Percentiles rank a stretch among this genome's conserved stretches.
These are phyloP conservation scores for Komagataella phaffii DNA, from an alignment of 805 yeast genomes.

Conservation along the genomic window DNA sequence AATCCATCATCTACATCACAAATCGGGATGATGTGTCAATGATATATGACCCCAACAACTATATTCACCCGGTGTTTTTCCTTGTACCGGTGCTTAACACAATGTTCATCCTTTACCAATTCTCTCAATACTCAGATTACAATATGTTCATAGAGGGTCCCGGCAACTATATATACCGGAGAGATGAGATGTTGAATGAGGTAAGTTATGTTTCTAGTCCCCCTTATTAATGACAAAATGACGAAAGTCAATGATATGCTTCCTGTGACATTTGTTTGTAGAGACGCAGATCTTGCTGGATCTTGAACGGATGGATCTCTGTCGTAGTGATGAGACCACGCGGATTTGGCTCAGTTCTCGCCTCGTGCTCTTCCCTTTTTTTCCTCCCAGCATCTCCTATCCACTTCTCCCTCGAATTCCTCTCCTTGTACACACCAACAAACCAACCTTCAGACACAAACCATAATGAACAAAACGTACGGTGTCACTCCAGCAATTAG, in stretches of 20 bases:
- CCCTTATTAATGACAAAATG: not conserved
- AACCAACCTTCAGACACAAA: not conserved
- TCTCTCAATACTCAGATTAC: not conserved
- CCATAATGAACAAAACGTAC: conserved; percentile 13
- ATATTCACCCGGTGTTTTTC: not conserved
- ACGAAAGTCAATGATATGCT: not conserved
- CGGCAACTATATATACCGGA: not conserved
- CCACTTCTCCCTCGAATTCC: not conserved
- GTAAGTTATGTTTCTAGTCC: not conserved
- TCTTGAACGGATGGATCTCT: not conserved
- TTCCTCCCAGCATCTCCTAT: not conserved
- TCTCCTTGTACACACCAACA: not conserved
- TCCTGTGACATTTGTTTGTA: not conserved
- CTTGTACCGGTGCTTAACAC: not conserved
- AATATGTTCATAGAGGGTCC: not conserved
- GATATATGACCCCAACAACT: not conserved
- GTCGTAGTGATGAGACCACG: not conserved
- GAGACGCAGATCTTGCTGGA: not conserved
- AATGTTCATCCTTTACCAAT: not conserved
- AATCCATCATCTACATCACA: not conserved
- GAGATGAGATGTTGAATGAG: not conserved
- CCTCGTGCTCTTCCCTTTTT: not conserved
- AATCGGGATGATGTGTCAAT: not conserved
- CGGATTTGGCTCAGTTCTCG: not conserved
- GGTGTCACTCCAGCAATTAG: conserved; percentile 84